phyloP scores from a whole-genome alignment of 805 yeast species.

The Candida patagonica region DNA sequence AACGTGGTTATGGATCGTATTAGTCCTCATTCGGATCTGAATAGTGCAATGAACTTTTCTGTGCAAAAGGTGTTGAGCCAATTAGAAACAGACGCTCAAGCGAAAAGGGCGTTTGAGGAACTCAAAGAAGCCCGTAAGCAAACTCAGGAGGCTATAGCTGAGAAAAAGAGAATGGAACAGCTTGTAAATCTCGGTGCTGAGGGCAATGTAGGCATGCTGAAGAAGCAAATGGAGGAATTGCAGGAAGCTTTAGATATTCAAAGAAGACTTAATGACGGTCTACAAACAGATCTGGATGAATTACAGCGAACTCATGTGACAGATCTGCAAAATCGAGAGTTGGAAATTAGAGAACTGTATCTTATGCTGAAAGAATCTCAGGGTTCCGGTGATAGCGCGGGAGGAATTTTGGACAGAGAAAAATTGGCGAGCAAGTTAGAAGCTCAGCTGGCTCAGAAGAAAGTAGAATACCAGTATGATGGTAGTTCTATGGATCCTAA shows the following conservation, averaged over 20 bases:
- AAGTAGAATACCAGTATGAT: slow-evolving; percentile 33
- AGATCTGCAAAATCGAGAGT: slow-evolving; percentile 36
- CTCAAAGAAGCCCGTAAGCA: slow-evolving; percentile 43
- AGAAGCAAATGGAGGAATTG: slow-evolving; percentile 54
- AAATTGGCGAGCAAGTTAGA: slow-evolving; percentile 25
- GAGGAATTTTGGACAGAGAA: slow-evolving; percentile 27
- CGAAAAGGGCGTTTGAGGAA: slow-evolving; percentile 57
- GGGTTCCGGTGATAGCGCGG: slow-evolving; percentile 6
- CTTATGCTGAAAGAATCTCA: slow-evolving; percentile 41
- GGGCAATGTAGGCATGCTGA: slow-evolving; percentile 53
- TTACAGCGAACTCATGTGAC: slow-evolving; percentile 35
- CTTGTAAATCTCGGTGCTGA: slow-evolving; percentile 71
- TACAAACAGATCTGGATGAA: slow-evolving; percentile 54
- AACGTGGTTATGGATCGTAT: slow-evolving; percentile 46
- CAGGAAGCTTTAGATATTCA: slow-evolving; percentile 49
- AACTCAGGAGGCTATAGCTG: slow-evolving; percentile 49
- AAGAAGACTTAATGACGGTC: slow-evolving; percentile 51
- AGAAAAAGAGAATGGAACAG: slow-evolving; percentile 51
- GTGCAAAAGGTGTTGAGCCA: slow-evolving; percentile 63
- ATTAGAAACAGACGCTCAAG: slow-evolving; percentile 78
- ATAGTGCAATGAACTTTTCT: slow-evolving; percentile 65
- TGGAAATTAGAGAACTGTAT: slow-evolving; percentile 52
- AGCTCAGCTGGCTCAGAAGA: slow-evolving; percentile 26
- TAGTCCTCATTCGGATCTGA: slow-evolving; percentile 38
- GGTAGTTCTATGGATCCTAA: slow-evolving; percentile 54